A percentile compares a stretch with the other conserved stretches of the same genome.
Conservation (phyloP, 352 stramenopile genomes). For the Sclerospora graminicola region DNA sequence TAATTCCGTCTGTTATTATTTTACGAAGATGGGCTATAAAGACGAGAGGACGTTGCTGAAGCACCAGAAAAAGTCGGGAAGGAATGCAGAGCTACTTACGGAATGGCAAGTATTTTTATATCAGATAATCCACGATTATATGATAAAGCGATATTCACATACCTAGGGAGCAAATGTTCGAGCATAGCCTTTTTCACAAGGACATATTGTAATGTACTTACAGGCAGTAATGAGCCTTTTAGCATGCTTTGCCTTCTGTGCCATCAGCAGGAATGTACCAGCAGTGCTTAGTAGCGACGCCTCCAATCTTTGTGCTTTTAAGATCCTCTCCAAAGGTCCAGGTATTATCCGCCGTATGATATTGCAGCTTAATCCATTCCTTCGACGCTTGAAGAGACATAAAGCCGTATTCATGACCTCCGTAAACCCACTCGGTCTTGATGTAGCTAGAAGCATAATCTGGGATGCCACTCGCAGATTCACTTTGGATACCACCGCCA, state of each 20-base stretch:
- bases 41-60: too few species aligned
- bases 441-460: constrained; percentile 1
- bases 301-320: constrained; percentile 5
- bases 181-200: too few species aligned
- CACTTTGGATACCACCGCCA: constrained; percentile 20
- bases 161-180: too few species aligned
- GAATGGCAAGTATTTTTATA: too few species aligned
- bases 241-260: constrained; percentile 7
- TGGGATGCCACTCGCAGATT: constrained; percentile 12
- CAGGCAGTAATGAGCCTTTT: neutral
- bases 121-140: too few species aligned
- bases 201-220: too few species aligned
- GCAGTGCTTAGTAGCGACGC: constrained; percentile 9
- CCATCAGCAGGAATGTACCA: constrained; percentile 15
- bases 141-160: too few species aligned
- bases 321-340: constrained; percentile 8
- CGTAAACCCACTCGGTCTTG: constrained; percentile 12
- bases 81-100: too few species aligned
- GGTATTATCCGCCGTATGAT: constrained; percentile 7
- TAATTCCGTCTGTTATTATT: too few species aligned
- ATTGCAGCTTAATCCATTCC: constrained; percentile 12
- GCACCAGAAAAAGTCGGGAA: too few species aligned
- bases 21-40: too few species aligned
- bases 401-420: constrained; percentile 9
- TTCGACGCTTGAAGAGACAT: constrained; percentile 11